A percentile compares a stretch with the other conserved stretches of the same genome.
Evolutionary conservation across 768 basidiomycete genomes (phyloP).

Genomic region (Boletellus ananas): DNA sequence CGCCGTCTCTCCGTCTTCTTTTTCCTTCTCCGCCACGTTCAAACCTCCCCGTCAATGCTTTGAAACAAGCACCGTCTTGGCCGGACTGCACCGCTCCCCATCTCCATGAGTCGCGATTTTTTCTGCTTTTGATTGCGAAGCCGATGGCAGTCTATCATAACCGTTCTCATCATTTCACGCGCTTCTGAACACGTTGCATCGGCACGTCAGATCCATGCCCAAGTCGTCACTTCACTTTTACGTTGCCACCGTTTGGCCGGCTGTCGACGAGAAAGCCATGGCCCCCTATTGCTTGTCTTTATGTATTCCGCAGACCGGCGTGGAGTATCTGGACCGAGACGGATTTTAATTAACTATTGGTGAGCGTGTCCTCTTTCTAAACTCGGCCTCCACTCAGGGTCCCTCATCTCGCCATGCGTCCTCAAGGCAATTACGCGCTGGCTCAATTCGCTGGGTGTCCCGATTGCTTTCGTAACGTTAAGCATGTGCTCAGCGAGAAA

Average conservation of each 20-base stretch:
- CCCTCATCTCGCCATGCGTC: conserved; percentile 25
- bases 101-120: conserved; percentile 22
- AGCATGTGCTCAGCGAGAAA: conserved; percentile 31
- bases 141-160: conserved; percentile 32
- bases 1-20: conserved; percentile 10
- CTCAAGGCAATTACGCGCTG: conserved; percentile 37
- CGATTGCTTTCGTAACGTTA: conserved; percentile 33
- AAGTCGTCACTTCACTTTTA: conserved; percentile 30
- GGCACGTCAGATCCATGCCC: conserved; percentile 33
- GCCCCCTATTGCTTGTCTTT: conserved; percentile 32
- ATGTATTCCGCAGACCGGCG: conserved; percentile 35
- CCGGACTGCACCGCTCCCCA: conserved; percentile 12
- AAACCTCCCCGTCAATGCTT: conserved; percentile 8
- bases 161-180: conserved; percentile 33
- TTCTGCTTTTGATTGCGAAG: conserved; percentile 23
- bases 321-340: conserved; percentile 34
- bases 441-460: conserved; percentile 34
- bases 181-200: conserved; percentile 35
- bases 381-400: conserved; percentile 26
- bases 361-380: conserved; percentile 22
- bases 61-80: conserved; percentile 12
- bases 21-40: conserved; percentile 4
- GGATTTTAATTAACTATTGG: conserved; percentile 31
- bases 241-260: conserved; percentile 25
- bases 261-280: conserved; percentile 25